These are phyloP conservation scores for Agaricus subrufescens DNA, from an alignment of 768 basidiomycete genomes.

Conservation along the genomic window DNA sequence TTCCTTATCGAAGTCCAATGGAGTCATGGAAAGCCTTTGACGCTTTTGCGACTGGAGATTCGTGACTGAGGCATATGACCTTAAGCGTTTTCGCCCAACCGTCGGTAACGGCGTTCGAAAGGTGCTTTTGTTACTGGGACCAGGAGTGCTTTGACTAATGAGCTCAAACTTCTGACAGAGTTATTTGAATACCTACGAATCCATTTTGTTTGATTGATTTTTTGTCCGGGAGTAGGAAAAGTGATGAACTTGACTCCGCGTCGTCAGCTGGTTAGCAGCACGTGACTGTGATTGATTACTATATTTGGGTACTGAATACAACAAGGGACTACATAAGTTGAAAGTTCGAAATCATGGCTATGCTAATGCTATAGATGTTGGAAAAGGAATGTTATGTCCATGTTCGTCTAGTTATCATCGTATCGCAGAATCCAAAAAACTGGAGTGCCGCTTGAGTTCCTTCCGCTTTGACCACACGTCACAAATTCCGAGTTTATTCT, in stretches of 20 bases:
- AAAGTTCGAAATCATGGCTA: too few relatives aligned
- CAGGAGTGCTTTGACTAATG: background rate
- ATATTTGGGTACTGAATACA: slow-evolving; percentile 1
- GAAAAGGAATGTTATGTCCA: background rate
- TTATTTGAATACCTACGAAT: background rate
- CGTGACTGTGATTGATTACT: slow-evolving; percentile 2
- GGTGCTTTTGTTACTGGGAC: background rate
- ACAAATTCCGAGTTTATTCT: slow-evolving; percentile 23
- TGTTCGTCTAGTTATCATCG: slow-evolving; percentile 8
- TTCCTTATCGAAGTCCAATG: slow-evolving; percentile 13
- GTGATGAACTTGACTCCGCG: background rate
- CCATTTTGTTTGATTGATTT: background rate
- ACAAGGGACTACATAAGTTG: background rate
- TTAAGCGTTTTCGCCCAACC: slow-evolving; percentile 1
- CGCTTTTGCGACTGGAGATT: slow-evolving; percentile 21
- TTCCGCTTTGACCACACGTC: slow-evolving; percentile 26
- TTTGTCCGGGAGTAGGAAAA: too few relatives aligned
- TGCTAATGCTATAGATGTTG: background rate
- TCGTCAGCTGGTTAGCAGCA: background rate
- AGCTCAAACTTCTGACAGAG: background rate
- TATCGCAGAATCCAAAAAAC: slow-evolving; percentile 25
- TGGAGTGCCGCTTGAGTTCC: slow-evolving; percentile 27
- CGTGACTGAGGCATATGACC: slow-evolving; percentile 17
- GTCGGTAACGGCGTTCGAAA: slow-evolving; percentile 6
- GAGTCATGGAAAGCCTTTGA: slow-evolving; percentile 16